These are phyloP conservation scores for Podospora anserina DNA, from an alignment of 495 filamentous ascomycete genomes.

Conservation along the genomic window DNA sequence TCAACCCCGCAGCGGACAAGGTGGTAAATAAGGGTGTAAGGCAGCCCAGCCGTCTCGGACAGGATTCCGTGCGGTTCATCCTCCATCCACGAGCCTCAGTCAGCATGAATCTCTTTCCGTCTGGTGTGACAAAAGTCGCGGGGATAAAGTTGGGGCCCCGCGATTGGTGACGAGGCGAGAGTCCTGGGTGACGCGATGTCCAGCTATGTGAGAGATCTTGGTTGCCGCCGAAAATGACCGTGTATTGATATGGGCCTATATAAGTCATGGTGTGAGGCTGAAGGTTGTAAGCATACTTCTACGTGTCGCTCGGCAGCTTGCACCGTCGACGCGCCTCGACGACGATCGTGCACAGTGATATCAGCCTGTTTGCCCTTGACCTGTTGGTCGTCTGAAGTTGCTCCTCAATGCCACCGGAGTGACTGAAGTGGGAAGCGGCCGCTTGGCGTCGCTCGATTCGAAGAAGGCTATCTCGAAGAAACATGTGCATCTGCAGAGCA, in stretches of 20 bases:
- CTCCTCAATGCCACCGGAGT: not conserved
- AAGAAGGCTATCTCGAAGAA: not conserved
- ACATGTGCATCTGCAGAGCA: not conserved
- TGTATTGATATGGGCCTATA: not conserved
- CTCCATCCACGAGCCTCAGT: conserved; percentile 4
- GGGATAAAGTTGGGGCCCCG: conserved; percentile 1
- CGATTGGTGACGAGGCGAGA: conserved; percentile 4
- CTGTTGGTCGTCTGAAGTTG: not conserved
- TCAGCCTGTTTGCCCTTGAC: not conserved
- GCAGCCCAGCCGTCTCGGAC: not conserved
- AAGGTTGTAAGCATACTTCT: not conserved
- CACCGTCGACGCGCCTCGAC: not conserved
- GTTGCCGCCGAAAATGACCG: not conserved
- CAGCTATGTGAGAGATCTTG: not conserved
- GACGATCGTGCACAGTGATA: not conserved
- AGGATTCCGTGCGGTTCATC: not conserved
- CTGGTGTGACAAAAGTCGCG: not conserved
- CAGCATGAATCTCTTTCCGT: not conserved
- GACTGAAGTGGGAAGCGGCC: not conserved
- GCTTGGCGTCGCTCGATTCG: not conserved
- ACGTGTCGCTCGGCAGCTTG: not conserved
- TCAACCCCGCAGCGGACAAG: not conserved
- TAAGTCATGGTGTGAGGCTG: not conserved
- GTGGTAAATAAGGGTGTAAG: not conserved
- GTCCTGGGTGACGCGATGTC: not conserved